Evolutionary conservation across 2,329 filamentous ascomycete species (phyloP), one percentile per base, ranked within the genome.

Genomic region (Aspergillus alliaceus): DNA sequence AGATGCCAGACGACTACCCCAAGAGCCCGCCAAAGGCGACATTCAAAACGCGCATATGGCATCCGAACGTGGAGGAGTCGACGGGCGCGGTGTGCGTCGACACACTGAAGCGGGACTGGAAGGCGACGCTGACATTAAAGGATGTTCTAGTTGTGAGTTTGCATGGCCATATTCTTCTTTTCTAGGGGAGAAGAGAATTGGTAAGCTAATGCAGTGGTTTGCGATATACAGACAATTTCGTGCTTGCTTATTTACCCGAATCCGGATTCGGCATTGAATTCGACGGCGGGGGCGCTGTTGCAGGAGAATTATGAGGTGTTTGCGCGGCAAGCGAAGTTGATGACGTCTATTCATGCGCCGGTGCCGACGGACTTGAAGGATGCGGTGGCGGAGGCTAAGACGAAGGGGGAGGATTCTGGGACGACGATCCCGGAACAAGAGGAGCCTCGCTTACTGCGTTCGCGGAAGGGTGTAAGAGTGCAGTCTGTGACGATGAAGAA

Each of bases 211-310:
- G 24, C n/a, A n/a, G n/a, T n/a, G n/a, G n/a, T n/a, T n/a, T 22
- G 18, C n/a, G n/a, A 8, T n/a, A 6, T 6, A 25, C 42, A 79
- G 77, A 84, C 84, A 0, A 86, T 88, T 56, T 82, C 79, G 2
- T 87, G 85, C 71, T 74, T 88, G 24, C 72, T 88, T 27, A 86
- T 88, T 53, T 81, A 86, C 53, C 85, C 85, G 1, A 87, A 87
- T 64, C 84, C 85, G 0, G 85, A 86, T 60, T 86, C 84, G 55
- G 85, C 85, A 7, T 72, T 88, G 60, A 88, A 88, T 62, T 81
- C 83, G 9, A 80, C 82, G 24, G 84, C 85, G 12, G 85, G 85
- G 2, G 79, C 80, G 31, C 66, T 87, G 58, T 75, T 84, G 6
- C 82, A 84, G 59, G 84, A 86, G 56, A 81, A 86, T 62, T 88